phyloP scores from a whole-genome alignment of 306 rosid genomes.

The Quillaja saponaria region DNA sequence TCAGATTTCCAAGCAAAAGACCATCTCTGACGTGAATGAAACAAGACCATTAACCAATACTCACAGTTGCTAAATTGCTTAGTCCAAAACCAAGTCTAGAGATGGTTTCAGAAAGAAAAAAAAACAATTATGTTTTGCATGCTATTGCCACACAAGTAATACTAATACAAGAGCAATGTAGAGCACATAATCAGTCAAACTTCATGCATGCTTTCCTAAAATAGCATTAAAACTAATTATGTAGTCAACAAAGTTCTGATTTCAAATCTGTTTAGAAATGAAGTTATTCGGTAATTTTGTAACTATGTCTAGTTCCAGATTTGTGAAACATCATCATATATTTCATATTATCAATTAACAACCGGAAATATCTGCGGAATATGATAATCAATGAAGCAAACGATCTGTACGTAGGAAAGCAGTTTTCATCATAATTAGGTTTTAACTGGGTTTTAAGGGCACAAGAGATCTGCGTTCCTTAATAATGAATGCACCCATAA shows the following conservation, averaged over 20 bases:
- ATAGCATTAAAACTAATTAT: constrained; percentile 12
- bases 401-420: too few species aligned
- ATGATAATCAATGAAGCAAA: neutral
- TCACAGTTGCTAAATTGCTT: too few species aligned
- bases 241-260: neutral
- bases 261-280: constrained; percentile 15
- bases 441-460: neutral
- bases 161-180: neutral
- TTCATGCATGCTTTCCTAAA: constrained; percentile 5
- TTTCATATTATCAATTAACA: too few species aligned
- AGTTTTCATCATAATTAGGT: too few species aligned
- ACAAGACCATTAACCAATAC: constrained; percentile 1
- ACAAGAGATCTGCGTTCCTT: neutral
- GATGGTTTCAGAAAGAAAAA: neutral
- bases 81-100: too few species aligned
- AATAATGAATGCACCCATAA: neutral
- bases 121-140: neutral
- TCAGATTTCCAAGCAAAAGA: constrained; percentile 5
- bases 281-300: constrained; percentile 14
- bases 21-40: neutral
- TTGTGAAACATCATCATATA: too few species aligned
- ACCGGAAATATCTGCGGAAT: too few species aligned
- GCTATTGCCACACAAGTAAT: constrained; percentile 5
- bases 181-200: constrained; percentile 8
- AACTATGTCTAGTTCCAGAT: neutral